Percentiles rank a stretch among this genome's conserved stretches.
Evolutionary conservation across 192 early-diverging fungal genomes (phyloP).

Genomic region (Coemansia sp.): DNA sequence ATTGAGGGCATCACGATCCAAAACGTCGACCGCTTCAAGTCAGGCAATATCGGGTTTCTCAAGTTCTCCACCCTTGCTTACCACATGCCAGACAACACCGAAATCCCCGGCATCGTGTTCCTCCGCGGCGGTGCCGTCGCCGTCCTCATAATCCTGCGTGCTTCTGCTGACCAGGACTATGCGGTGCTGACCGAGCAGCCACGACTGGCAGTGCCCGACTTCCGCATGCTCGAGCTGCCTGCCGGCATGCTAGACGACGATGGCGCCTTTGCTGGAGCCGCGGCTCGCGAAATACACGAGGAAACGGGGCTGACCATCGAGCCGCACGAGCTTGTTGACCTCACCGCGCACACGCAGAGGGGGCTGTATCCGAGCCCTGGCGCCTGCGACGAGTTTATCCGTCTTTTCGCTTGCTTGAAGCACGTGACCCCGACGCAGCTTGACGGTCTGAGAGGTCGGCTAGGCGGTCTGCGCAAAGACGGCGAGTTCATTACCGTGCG

Average conservation of each 20-base stretch:
- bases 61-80: conserved; percentile 64
- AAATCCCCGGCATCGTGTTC: conserved; percentile 75
- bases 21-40: conserved; percentile 70
- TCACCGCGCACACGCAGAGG: conserved; percentile 47
- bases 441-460: conserved; percentile 57
- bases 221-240: conserved; percentile 71
- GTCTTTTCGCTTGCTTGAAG: conserved; percentile 70
- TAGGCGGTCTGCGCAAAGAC: conserved; percentile 68
- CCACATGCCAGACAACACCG: conserved; percentile 51
- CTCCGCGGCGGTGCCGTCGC: conserved; percentile 77
- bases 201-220: conserved; percentile 62
- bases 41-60: conserved; percentile 68
- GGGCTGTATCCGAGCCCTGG: conserved; percentile 75
- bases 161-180: conserved; percentile 13
- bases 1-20: conserved; percentile 62
- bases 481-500: conserved; percentile 76
- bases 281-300: conserved; percentile 76
- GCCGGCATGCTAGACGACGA: conserved; percentile 82
- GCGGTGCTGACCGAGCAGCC: conserved; percentile 75
- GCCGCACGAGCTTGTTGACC: conserved; percentile 63
- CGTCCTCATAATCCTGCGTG: conserved; percentile 63
- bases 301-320: conserved; percentile 73
- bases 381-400: conserved; percentile 77
- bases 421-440: conserved; percentile 56
- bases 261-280: conserved; percentile 71